A percentile compares a stretch with the other conserved stretches of the same genome.
phyloP scores from a whole-genome alignment of 2,329 filamentous ascomycete genomes.

The Shiraia sp. region DNA sequence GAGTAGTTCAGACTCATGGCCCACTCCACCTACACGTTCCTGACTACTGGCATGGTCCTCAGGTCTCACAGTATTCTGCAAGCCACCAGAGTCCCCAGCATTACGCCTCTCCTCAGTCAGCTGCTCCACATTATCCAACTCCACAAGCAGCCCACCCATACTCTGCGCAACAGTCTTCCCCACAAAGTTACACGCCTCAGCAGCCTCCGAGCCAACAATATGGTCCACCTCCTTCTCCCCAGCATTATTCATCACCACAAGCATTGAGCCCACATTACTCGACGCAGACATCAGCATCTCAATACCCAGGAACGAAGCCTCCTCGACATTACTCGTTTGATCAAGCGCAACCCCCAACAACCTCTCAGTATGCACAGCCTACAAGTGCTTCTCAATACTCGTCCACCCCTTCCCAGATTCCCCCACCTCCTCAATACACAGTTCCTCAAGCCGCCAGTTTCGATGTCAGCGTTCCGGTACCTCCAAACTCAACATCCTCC shows the following conservation, averaged over 20 bases:
- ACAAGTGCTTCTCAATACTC: conserved; percentile 21
- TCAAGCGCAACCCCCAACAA: conserved; percentile 13
- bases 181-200: conserved; percentile 18
- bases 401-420: conserved; percentile 20
- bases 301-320: conserved; percentile 21
- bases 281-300: conserved; percentile 17
- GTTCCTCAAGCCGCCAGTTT: conserved; percentile 27
- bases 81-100: conserved; percentile 30
- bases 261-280: conserved; percentile 23
- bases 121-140: conserved; percentile 22
- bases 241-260: conserved; percentile 28
- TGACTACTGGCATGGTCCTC: conserved; percentile 37
- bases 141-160: too few species aligned
- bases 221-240: conserved; percentile 29
- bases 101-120: conserved; percentile 25
- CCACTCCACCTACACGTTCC: conserved; percentile 34
- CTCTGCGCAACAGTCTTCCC: conserved; percentile 14
- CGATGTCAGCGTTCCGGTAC: conserved; percentile 24
- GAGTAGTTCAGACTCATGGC: conserved; percentile 28
- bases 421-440: conserved; percentile 30
- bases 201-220: conserved; percentile 21
- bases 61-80: conserved; percentile 29
- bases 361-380: conserved; percentile 25
- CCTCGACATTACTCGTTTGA: conserved; percentile 27
- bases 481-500: conserved; percentile 18